phyloP scores from a whole-genome alignment of 2,329 filamentous ascomycete species.

The Ceratocystis harringtonii region DNA sequence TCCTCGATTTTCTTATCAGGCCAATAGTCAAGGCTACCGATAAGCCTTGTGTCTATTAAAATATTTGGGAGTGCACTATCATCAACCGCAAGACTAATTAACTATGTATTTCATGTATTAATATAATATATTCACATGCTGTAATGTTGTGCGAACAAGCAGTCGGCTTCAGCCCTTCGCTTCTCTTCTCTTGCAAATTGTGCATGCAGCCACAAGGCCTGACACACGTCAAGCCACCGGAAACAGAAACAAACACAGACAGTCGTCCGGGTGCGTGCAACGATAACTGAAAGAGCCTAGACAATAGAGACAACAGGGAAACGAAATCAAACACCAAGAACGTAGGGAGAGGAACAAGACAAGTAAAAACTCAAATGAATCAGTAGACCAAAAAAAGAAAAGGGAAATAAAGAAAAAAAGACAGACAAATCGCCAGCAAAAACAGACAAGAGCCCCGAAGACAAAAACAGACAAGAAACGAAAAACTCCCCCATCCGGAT shows the following conservation, averaged over 20 bases:
- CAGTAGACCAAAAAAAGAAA: neutral
- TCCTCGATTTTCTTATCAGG: too few relatives aligned
- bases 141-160: neutral
- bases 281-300: neutral
- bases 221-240: neutral
- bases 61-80: too few relatives aligned
- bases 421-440: neutral
- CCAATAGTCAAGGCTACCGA: too few relatives aligned
- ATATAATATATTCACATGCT: constrained; percentile 1
- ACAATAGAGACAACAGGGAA: too few relatives aligned
- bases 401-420: neutral
- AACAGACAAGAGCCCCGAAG: neutral
- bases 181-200: neutral
- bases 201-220: neutral
- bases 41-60: too few relatives aligned
- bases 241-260: neutral
- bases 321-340: too few relatives aligned
- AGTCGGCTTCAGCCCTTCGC: neutral
- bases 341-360: neutral
- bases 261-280: neutral
- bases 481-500: neutral
- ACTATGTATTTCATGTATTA: neutral
- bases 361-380: neutral
- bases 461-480: neutral
- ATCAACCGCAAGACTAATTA: too few relatives aligned